Evolutionary conservation across 495 filamentous ascomycete species (phyloP).

Genomic region (Aspergillus homomorphus): DNA sequence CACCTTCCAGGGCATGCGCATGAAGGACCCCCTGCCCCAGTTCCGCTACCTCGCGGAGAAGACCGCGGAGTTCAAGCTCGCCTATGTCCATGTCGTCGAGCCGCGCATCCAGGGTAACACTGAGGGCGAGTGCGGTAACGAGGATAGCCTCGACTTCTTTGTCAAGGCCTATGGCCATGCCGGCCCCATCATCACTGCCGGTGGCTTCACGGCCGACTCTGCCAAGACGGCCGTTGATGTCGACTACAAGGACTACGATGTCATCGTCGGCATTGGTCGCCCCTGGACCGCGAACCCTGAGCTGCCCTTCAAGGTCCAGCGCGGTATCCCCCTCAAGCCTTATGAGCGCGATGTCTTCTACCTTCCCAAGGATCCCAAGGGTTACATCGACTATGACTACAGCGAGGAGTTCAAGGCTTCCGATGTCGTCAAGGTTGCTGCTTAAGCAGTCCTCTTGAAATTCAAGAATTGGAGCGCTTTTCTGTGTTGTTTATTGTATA

Average conservation of each 20-base stretch:
- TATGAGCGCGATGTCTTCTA: constrained; percentile 65
- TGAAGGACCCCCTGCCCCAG: constrained; percentile 60
- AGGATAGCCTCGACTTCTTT: constrained; percentile 51
- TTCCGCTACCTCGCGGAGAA: constrained; percentile 56
- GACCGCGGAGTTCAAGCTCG: constrained; percentile 54
- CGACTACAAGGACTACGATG: constrained; percentile 50
- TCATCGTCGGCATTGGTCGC: constrained; percentile 58
- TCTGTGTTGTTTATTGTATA: constrained; percentile 10
- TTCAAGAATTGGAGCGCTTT: too few relatives aligned
- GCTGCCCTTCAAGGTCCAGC: constrained; percentile 58
- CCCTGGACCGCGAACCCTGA: constrained; percentile 72
- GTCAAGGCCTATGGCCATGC: constrained; percentile 41
- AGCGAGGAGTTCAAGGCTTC: constrained; percentile 36
- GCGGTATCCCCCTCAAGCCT: constrained; percentile 51
- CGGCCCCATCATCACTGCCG: constrained; percentile 58
- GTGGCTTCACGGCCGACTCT: constrained; percentile 50
- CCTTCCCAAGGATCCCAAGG: constrained; percentile 37
- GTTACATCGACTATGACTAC: constrained; percentile 62
- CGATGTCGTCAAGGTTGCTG: constrained; percentile 9
- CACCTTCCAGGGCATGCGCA: constrained; percentile 65
- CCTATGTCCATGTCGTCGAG: constrained; percentile 66
- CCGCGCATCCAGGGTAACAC: constrained; percentile 44
- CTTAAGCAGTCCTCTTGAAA: constrained; percentile 15
- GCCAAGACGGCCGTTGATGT: constrained; percentile 48
- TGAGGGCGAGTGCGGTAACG: constrained; percentile 33